Conservation (phyloP, 345 rosid species). For the Raphanus sativus region DNA sequence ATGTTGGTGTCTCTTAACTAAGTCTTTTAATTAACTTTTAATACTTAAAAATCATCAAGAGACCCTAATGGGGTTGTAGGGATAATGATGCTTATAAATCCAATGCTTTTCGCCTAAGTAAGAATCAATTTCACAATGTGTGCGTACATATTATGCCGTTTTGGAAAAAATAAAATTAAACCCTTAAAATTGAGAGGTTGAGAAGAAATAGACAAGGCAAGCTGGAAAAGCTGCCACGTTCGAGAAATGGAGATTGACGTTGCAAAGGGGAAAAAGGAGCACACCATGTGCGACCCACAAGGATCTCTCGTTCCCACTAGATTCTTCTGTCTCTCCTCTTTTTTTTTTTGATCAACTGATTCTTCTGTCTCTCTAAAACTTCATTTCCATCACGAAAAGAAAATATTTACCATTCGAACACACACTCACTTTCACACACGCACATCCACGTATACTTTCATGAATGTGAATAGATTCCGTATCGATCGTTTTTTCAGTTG, state of each 20-base stretch:
- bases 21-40: too few species aligned
- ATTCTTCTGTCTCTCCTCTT: slow-evolving; percentile 11
- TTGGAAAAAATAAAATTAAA: too few species aligned
- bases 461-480: slow-evolving; percentile 15
- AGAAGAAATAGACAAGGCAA: slow-evolving; percentile 21
- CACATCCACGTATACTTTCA: slow-evolving; percentile 1
- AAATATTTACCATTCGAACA: not conserved
- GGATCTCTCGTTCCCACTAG: slow-evolving; percentile 13
- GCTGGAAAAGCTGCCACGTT: slow-evolving; percentile 39
- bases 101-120: not conserved
- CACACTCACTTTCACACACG: slow-evolving; percentile 1
- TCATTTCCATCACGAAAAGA: not conserved
- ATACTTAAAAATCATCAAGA: too few species aligned
- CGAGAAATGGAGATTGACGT: slow-evolving; percentile 26
- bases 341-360: too few species aligned
- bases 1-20: too few species aligned
- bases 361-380: not conserved
- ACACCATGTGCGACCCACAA: slow-evolving; percentile 36
- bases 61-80: too few species aligned
- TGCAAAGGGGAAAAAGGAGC: slow-evolving; percentile 21
- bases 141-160: too few species aligned
- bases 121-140: too few species aligned
- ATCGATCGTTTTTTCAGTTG: slow-evolving; percentile 12
- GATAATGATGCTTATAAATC: not conserved
- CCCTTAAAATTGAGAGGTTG: slow-evolving; percentile 14